These are phyloP conservation scores for Colletotrichum agaves DNA, from an alignment of 2,329 filamentous ascomycete species.

Conservation along the genomic window DNA sequence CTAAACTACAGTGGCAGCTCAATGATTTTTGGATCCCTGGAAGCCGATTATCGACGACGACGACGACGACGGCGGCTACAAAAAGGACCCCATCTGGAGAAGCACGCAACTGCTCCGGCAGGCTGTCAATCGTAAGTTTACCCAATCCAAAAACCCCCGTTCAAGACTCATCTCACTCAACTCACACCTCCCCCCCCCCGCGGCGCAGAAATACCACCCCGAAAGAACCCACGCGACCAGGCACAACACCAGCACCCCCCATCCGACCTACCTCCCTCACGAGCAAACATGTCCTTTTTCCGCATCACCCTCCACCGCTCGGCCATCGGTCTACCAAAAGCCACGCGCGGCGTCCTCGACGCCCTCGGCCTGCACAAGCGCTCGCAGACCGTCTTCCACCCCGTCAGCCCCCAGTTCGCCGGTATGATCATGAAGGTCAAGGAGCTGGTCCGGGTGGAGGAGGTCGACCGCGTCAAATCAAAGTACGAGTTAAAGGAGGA, in stretches of 20 bases:
- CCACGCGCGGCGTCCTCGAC: constrained; percentile 82
- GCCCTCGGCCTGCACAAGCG: constrained; percentile 88
- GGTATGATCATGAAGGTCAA: constrained; percentile 96
- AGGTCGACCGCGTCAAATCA: constrained; percentile 74
- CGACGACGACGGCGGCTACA: too few relatives aligned
- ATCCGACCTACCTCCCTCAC: neutral
- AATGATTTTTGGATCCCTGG: constrained; percentile 23
- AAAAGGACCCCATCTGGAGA: neutral
- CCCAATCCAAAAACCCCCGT: too few relatives aligned
- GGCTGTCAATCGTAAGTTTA: neutral
- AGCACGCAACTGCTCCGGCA: neutral
- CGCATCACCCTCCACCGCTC: constrained; percentile 91
- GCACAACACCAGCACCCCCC: neutral
- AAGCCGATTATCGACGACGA: too few relatives aligned
- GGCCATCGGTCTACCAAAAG: constrained; percentile 85
- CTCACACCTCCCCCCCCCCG: neutral
- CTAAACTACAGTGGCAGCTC: neutral
- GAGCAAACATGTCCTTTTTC: constrained; percentile 77
- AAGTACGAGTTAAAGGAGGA: constrained; percentile 75
- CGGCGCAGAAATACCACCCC: neutral
- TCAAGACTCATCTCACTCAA: fast-evolving
- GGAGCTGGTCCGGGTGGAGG: constrained; percentile 85
- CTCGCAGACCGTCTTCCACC: constrained; percentile 89
- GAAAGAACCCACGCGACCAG: neutral
- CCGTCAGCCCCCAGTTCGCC: constrained; percentile 81